Evolutionary conservation across 352 stramenopile species (phyloP).

Genomic region (Plasmopara viticola): DNA sequence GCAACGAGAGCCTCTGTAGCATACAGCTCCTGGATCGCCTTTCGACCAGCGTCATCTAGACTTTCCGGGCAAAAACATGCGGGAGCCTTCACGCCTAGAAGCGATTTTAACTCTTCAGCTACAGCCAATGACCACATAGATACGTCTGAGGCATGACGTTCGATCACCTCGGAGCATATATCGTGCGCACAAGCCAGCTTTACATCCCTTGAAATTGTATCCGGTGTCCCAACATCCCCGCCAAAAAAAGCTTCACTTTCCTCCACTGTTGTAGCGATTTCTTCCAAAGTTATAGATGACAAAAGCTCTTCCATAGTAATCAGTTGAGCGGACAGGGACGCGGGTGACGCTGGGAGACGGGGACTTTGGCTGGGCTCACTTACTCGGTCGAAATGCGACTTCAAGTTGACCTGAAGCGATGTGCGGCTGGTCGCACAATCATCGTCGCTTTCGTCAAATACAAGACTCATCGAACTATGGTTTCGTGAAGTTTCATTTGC

Average conservation of each 20-base stretch:
- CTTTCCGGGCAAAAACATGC: conserved; percentile 35
- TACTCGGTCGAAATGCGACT: conserved; percentile 64
- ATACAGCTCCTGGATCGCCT: conserved; percentile 44
- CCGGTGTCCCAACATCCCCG: conserved; percentile 4
- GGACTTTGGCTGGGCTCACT: conserved; percentile 23
- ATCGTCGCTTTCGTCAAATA: conserved; percentile 50
- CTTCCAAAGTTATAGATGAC: conserved; percentile 24
- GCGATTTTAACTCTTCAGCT: conserved; percentile 36
- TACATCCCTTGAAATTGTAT: conserved; percentile 17
- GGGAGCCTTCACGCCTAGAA: conserved; percentile 41
- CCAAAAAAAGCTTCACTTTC: conserved; percentile 19
- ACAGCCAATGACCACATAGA: conserved; percentile 38
- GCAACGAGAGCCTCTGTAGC: conserved; percentile 40
- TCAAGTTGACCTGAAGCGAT: conserved; percentile 68
- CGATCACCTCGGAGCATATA: conserved; percentile 38
- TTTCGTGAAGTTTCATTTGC: conserved; percentile 46
- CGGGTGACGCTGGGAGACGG: conserved; percentile 2
- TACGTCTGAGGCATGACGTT: conserved; percentile 43
- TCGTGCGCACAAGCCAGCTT: conserved; percentile 33
- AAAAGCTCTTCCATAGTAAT: conserved; percentile 48
- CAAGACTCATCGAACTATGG: conserved; percentile 76
- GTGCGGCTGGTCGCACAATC: conserved; percentile 44
- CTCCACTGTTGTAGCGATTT: conserved; percentile 11
- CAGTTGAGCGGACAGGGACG: conserved; percentile 13
- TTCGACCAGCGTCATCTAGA: conserved; percentile 23